Base-by-base conservation (phyloP, 2,329 filamentous ascomycete genomes). In the Xenoacremonium recifei region DNA sequence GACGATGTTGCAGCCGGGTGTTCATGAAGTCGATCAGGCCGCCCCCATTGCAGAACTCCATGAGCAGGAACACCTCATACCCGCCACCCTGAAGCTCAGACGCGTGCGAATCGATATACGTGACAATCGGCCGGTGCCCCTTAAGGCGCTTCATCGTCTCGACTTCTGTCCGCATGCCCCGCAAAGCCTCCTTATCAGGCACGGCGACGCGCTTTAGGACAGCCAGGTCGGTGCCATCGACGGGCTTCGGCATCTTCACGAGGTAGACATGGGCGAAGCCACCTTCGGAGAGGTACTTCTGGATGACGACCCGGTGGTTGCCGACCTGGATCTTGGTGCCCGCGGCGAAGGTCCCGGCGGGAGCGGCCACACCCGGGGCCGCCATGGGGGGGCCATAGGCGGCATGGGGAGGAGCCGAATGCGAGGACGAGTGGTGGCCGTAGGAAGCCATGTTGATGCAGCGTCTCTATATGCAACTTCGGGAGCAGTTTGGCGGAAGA, bases 131-230 rank as follows among this genome's bases (percentile, higher is more conserved):
- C 49, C 84, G 83, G 76, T 97, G 93, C 43, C 93, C 93, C 75
- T 96, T 96, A 58, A 99, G 78, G 69, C 93, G 91, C 82, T 99
- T 99, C 93, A 99, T 99, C 12, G 93, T 99, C 72, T 99, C 93
- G 56, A 99, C 93, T 75, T 99, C 93, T 54, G 85, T 97, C 66
- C 93, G 84, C 93, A 99, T 97, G 67, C 88, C 91, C 49, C 89
- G 87, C 69, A 99, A 75, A 44, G 92, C 82, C 51, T 95, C 88
- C 76, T 95, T 96, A 69, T 99, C 93, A 21, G 93, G 90, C 39
- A 97, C 93, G 25, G 93, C 93, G 44, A 99, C 93, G 61, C 93
- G 79, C 76, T 99, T 96, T 60, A 96, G 74, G 36, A 96, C 91
- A 11, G 89, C 90, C 57, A 82, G 75, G 56, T 95, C 87, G 51